These are phyloP conservation scores for Letharia columbiana DNA, from an alignment of 495 filamentous ascomycete genomes.

Conservation along the genomic window DNA sequence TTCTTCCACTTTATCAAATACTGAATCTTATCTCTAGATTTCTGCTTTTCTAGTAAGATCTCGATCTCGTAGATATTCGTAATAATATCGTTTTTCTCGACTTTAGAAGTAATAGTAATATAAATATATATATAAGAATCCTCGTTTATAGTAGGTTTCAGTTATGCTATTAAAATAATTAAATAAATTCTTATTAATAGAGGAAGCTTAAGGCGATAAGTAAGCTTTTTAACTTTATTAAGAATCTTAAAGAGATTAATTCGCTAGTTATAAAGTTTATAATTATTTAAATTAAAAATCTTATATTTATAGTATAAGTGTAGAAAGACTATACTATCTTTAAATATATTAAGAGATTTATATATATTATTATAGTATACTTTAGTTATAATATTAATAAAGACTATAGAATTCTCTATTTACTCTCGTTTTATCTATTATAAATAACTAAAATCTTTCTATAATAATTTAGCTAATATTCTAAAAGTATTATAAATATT, in stretches of 20 bases:
- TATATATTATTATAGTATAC: background rate
- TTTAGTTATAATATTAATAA: constrained; percentile 4
- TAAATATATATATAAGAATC: background rate
- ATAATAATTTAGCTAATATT: background rate
- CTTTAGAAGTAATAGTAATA: background rate
- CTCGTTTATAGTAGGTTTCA: background rate
- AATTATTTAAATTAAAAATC: background rate
- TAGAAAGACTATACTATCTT: background rate
- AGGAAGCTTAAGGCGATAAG: background rate
- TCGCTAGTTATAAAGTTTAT: constrained; percentile 6
- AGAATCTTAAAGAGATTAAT: background rate
- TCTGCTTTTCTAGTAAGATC: background rate
- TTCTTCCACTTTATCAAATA: too few species aligned
- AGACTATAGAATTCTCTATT: background rate
- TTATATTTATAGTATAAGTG: constrained; percentile 1
- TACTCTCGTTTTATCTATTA: background rate
- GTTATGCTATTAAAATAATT: background rate
- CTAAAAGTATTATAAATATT: background rate
- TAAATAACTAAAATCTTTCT: background rate
- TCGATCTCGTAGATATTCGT: background rate
- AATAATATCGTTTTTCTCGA: background rate
- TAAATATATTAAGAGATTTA: background rate
- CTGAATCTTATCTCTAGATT: background rate
- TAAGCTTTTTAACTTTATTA: constrained; percentile 2
- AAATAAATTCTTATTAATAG: background rate